Conservation (phyloP, 129 eudicot species). For the Centaurea solstitialis region DNA sequence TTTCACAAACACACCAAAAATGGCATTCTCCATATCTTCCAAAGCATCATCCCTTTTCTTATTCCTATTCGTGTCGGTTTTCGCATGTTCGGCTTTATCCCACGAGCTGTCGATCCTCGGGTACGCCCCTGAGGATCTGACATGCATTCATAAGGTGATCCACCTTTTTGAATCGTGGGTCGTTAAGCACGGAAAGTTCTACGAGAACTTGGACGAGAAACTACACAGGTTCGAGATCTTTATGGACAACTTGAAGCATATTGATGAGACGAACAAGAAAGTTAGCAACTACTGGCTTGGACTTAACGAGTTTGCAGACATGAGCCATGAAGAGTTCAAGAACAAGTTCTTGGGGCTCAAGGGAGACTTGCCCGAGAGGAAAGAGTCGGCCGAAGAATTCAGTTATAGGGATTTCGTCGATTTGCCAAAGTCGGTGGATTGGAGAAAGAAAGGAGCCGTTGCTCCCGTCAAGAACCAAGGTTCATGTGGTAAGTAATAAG, state of each 20-base stretch:
- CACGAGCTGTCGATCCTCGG: conserved; percentile 82
- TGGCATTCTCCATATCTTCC: conserved; percentile 48
- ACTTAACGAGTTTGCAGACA: conserved; percentile 84
- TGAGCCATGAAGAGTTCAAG: conserved; percentile 94
- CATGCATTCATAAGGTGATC: conserved; percentile 60
- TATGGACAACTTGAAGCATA: conserved; percentile 83
- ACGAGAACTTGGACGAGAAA: conserved; percentile 76
- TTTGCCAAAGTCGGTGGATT: conserved; percentile 85
- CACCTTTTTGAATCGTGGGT: conserved; percentile 83
- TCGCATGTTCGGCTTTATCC: conserved; percentile 39
- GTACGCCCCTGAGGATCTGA: conserved; percentile 70
- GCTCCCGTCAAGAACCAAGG: conserved; percentile 93
- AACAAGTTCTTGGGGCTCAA: conserved; percentile 71
- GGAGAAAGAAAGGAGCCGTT: conserved; percentile 98
- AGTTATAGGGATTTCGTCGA: conserved; percentile 53
- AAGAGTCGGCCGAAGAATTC: conserved; percentile 51
- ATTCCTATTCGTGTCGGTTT: conserved; percentile 30
- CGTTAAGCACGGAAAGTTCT: conserved; percentile 66
- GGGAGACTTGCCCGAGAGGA: conserved; percentile 45
- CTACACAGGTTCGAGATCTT: conserved; percentile 91
- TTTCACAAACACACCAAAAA: conserved; percentile 32
- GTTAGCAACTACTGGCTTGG: conserved; percentile 84
- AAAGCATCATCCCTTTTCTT: conserved; percentile 34
- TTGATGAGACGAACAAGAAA: conserved; percentile 81
- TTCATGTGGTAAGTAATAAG: conserved; percentile 85